Conservation (phyloP, 129 eudicot species). For the Flaveria bidentis region DNA sequence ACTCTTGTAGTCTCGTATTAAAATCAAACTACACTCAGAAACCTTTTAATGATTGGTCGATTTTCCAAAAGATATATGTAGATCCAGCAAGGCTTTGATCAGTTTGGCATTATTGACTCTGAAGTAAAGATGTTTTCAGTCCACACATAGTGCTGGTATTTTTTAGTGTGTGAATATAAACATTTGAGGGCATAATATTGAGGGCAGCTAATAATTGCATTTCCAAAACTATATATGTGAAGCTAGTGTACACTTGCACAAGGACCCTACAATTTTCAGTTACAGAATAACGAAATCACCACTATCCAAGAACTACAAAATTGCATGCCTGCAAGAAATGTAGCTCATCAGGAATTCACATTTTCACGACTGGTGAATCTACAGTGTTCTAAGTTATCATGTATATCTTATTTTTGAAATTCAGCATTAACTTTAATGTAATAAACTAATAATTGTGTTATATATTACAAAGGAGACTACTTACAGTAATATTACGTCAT, state of each 20-base stretch:
- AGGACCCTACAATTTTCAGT: background rate
- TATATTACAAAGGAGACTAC: background rate
- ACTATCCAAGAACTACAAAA: conserved; percentile 6
- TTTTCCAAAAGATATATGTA: conserved; percentile 27
- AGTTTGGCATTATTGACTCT: conserved; percentile 34
- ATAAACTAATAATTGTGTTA: no score
- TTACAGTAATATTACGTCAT: background rate
- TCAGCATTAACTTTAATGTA: background rate
- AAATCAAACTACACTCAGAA: conserved; percentile 14
- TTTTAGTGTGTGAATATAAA: conserved; percentile 30
- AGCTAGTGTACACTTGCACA: conserved; percentile 3
- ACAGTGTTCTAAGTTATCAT: background rate
- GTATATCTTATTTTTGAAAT: conserved; percentile 6
- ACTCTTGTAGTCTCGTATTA: conserved; percentile 15
- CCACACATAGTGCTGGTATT: conserved; percentile 36
- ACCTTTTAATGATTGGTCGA: conserved; percentile 34
- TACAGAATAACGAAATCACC: conserved; percentile 5
- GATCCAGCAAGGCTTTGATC: conserved; percentile 36
- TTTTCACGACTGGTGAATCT: conserved; percentile 12
- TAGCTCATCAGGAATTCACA: conserved; percentile 15
- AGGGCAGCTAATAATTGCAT: conserved; percentile 19
- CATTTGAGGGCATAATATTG: conserved; percentile 22
- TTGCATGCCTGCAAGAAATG: conserved; percentile 24
- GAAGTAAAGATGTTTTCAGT: conserved; percentile 24
- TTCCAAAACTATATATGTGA: conserved; percentile 13